Base-by-base conservation (phyloP, 495 filamentous ascomycete genomes). In the Penicillium odoratum region DNA sequence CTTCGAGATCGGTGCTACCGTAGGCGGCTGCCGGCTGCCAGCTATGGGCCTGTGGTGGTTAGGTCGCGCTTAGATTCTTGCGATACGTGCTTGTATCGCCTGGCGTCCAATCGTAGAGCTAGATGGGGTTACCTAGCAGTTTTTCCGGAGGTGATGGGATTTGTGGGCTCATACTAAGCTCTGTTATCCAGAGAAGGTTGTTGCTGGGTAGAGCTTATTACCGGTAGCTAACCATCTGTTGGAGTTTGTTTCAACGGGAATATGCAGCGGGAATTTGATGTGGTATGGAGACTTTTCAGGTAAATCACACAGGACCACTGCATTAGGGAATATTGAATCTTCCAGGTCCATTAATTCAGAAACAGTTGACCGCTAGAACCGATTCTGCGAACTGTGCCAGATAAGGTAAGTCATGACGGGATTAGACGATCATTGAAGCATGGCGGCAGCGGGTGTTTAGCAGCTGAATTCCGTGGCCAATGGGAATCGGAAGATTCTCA, bases 1-100 rank as follows among this genome's bases (percentile, higher is more conserved):
- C 42, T 59, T 63, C 51, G 9, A 52, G 42, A 48, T 26, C 18
- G 42, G 26, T 48, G 42, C 42, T 38, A 45, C 58, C 42, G 38
- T 58, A 55, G 42, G 55, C 57, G 61, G 59, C 34, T 1, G 2
- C 21, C 21, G 61, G 59, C 34, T 1, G 2, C 21, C 21, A 59
- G 59, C 34, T 64, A 56, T 38, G 47, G 48, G 56, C 55, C 52
- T 64, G 45, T 50, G 56, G 48, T 60, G 48, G 60, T 62, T 60
- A 58, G 63, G 58, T 60, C 61, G 58, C 61, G 56, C 66, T 63
- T 61, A 64, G 56, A 45, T 40, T 48, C 48, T 47, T 56, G 50
- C 45, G 51, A 38, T 25, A 51, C 48, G 56, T 51, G 29, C 48
- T 58, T 51, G 43, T 52, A 54, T 36, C 3, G 34, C 44, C 18